Percentiles rank a stretch among this genome's conserved stretches.
These are phyloP conservation scores for Aegilops sharonensis DNA, from an alignment of 176 grass and related monocot species.

Conservation along the genomic window DNA sequence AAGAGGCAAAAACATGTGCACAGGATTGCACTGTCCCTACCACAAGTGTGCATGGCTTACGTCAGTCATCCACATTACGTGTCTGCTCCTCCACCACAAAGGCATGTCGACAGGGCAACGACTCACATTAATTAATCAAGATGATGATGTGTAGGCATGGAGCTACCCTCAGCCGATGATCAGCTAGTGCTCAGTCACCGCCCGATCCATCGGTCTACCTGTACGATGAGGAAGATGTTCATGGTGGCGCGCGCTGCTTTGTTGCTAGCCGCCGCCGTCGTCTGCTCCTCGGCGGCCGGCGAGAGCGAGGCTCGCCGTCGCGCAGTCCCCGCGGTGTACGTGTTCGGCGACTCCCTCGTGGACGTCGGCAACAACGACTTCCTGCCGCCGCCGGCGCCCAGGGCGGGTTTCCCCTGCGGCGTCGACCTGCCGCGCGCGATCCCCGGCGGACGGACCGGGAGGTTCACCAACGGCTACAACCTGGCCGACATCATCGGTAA, in stretches of 20 bases:
- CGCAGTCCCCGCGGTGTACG: constrained; percentile 34
- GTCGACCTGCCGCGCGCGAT: constrained; percentile 13
- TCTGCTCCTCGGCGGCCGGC: neutral
- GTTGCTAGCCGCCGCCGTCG: neutral
- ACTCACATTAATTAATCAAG: neutral
- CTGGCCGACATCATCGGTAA: constrained; percentile 52
- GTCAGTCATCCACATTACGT: neutral
- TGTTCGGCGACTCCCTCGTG: constrained; percentile 55
- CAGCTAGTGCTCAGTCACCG: neutral
- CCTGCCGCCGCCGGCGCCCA: constrained; percentile 37
- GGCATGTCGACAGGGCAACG: neutral
- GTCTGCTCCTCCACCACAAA: neutral
- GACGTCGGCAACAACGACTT: constrained; percentile 56
- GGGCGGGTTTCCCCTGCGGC: constrained; percentile 30
- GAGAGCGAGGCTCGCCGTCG: neutral
- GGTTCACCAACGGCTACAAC: constrained; percentile 49
- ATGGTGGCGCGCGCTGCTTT: neutral
- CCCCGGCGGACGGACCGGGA: neutral
- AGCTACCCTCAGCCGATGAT: neutral
- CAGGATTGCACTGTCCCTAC: too few relatives aligned
- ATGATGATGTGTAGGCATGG: neutral
- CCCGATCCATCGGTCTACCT: neutral
- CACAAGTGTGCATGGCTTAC: too few relatives aligned
- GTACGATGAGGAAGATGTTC: neutral
- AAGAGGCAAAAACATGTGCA: too few relatives aligned